phyloP scores from a whole-genome alignment of 345 rosid genomes.

The Brassica napus region DNA sequence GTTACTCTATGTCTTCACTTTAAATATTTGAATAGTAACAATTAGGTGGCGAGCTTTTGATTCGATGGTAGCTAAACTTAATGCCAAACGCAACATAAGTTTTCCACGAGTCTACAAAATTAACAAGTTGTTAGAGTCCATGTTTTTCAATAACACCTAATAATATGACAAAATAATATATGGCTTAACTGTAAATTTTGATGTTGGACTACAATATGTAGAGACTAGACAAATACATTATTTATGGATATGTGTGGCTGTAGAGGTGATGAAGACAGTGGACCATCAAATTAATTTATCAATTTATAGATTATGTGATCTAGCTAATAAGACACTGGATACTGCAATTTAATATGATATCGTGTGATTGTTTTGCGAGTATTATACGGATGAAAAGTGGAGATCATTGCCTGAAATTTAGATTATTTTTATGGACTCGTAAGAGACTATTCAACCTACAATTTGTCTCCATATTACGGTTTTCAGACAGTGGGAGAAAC shows the following conservation, averaged over 20 bases:
- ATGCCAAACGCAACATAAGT: conserved; percentile 26
- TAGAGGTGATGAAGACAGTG: neutral
- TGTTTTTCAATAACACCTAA: neutral
- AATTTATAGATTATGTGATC: neutral
- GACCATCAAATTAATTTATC: conserved; percentile 2
- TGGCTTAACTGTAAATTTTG: conserved; percentile 10
- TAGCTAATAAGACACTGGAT: conserved; percentile 23
- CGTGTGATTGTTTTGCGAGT: conserved; percentile 21
- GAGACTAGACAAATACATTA: conserved; percentile 10
- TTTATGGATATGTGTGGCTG: conserved; percentile 3
- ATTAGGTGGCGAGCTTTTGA: conserved; percentile 39
- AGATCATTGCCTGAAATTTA: conserved; percentile 9
- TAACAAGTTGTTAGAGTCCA: conserved; percentile 20
- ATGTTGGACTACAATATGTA: neutral
- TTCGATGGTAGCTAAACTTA: conserved; percentile 28
- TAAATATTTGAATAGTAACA: conserved; percentile 1
- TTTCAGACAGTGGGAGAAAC: conserved; percentile 7
- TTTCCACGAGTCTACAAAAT: conserved; percentile 41
- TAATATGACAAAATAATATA: conserved; percentile 16
- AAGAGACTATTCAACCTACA: conserved; percentile 24
- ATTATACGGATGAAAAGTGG: conserved; percentile 31
- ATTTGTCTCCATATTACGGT: conserved; percentile 31
- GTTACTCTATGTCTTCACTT: conserved; percentile 31
- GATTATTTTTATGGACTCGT: conserved; percentile 19
- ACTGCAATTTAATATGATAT: conserved; percentile 14